phyloP scores from a whole-genome alignment of 139 green algal genomes.

The Volvox africanus region DNA sequence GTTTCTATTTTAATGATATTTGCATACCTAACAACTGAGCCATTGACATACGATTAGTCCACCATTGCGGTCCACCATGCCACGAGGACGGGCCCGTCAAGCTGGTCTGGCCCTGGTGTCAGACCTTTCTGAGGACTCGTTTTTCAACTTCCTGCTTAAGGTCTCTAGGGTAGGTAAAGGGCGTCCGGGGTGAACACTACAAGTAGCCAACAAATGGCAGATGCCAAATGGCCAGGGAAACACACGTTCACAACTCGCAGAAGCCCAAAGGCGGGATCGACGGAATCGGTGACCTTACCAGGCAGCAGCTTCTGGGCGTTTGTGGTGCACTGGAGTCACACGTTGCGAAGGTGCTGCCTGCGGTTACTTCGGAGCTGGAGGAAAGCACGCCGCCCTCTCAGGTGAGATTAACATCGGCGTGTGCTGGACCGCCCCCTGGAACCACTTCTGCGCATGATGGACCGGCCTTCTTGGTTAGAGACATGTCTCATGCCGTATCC shows the following conservation, averaged over 20 bases:
- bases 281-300: slow-evolving; percentile 15
- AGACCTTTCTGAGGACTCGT: slow-evolving; percentile 4
- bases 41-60: no score
- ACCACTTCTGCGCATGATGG: no score
- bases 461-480: no score
- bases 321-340: slow-evolving; percentile 43
- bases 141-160: background rate
- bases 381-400: background rate
- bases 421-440: background rate
- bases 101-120: background rate
- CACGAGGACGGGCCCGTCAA: background rate
- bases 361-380: background rate
- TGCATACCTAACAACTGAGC: no score
- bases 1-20: no score
- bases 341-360: background rate
- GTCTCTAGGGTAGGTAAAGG: background rate
- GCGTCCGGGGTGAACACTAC: background rate
- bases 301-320: slow-evolving; percentile 32
- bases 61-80: background rate
- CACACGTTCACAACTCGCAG: background rate
- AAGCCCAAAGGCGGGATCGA: background rate
- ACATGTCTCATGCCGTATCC: no score
- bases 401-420: background rate
- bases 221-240: background rate
- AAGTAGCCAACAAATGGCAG: background rate